Conservation (phyloP, 2,329 filamentous ascomycete genomes). For the Thielaviopsis populi region DNA sequence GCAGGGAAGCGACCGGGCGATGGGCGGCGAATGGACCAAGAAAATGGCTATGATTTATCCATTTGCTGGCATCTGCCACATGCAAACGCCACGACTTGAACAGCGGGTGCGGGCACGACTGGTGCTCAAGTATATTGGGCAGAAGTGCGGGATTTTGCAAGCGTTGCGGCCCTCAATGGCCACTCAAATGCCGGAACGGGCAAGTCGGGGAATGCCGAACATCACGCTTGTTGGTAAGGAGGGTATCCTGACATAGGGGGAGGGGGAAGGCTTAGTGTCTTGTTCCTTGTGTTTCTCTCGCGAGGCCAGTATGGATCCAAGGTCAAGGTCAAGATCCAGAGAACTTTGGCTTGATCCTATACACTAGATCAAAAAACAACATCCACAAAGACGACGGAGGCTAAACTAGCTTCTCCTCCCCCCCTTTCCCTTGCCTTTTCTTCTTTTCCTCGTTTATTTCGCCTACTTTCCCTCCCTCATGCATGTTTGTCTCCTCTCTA, state of each 20-base stretch:
- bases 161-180: slow-evolving; percentile 12
- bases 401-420: no score
- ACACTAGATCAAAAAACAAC: no score
- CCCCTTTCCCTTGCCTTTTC: no score
- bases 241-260: slow-evolving; percentile 17
- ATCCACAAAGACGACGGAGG: no score
- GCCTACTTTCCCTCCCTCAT: no score
- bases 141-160: slow-evolving; percentile 14
- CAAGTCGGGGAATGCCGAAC: neutral
- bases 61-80: slow-evolving; percentile 15
- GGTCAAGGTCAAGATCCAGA: no score
- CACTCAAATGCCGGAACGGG: slow-evolving; percentile 9
- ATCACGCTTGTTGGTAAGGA: slow-evolving; percentile 5
- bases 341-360: no score
- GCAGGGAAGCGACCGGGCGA: neutral
- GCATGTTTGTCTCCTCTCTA: no score
- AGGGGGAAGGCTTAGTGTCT: no score
- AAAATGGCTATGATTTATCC: slow-evolving; percentile 16
- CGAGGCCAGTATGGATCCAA: no score
- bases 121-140: slow-evolving; percentile 14
- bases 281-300: no score
- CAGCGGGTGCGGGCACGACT: slow-evolving; percentile 12
- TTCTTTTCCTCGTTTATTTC: no score
- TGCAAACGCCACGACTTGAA: slow-evolving; percentile 12
- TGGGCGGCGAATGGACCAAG: slow-evolving; percentile 10